Conservation (phyloP, 305 asterid genomes). For the Fraxinus nigra region DNA sequence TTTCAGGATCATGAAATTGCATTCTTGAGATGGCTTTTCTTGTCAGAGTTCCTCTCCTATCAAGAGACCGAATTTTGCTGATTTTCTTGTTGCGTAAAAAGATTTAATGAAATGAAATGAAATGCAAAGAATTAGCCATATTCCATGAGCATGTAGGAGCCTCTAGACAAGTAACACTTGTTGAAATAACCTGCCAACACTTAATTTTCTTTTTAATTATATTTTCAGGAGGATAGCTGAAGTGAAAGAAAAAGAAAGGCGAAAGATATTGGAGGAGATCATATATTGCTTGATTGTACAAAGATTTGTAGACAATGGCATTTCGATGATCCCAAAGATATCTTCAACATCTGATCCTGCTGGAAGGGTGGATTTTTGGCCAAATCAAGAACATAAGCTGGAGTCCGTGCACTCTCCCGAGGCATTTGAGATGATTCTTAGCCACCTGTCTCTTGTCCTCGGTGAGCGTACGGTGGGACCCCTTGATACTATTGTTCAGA, state of each 20-base stretch:
- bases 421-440: constrained; percentile 87
- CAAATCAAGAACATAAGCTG: constrained; percentile 79
- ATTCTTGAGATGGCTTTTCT: neutral
- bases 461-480: constrained; percentile 78
- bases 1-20: neutral
- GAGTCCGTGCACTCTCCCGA: constrained; percentile 87
- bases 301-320: constrained; percentile 59
- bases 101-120: neutral
- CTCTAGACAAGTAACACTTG: neutral
- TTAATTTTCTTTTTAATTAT: neutral
- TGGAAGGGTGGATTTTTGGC: constrained; percentile 83
- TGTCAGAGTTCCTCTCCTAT: neutral
- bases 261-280: constrained; percentile 71
- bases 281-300: constrained; percentile 77
- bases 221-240: constrained; percentile 85
- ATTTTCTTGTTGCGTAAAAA: neutral
- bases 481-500: constrained; percentile 59
- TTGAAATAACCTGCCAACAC: constrained; percentile 19
- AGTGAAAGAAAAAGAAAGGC: constrained; percentile 81
- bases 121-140: neutral
- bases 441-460: constrained; percentile 83
- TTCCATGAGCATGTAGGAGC: constrained; percentile 1
- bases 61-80: neutral
- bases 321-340: constrained; percentile 76
- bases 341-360: constrained; percentile 62